Conservation (phyloP, 345 rosid species). For the Viola odorata region DNA sequence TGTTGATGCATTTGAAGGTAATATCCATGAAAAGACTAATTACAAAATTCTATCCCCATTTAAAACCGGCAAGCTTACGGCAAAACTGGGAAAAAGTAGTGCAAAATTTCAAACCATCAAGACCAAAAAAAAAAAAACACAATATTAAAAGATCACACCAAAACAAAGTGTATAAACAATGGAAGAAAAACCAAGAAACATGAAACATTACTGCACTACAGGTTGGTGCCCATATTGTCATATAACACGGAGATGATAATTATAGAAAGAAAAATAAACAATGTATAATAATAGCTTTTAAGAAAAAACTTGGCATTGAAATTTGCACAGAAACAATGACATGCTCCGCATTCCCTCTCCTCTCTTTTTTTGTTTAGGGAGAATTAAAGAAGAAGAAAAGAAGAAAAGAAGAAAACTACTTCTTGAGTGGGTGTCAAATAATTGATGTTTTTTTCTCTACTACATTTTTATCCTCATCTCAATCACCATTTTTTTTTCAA, state of each 20-base stretch:
- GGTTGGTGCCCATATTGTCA: conserved; percentile 5
- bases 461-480: conserved; percentile 2
- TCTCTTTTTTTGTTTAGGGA: neutral
- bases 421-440: conserved; percentile 28
- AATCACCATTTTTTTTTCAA: conserved; percentile 14
- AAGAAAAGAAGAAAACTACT: conserved; percentile 3
- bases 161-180: neutral
- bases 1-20: conserved; percentile 11
- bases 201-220: conserved; percentile 6
- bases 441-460: conserved; percentile 4
- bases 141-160: too few species aligned
- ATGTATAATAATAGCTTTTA: conserved; percentile 5
- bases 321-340: conserved; percentile 12
- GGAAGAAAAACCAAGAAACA: neutral
- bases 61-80: conserved; percentile 32
- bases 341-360: conserved; percentile 16
- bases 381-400: too few species aligned
- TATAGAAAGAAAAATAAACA: neutral
- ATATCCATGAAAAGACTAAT: conserved; percentile 22
- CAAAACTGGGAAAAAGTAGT: conserved; percentile 28
- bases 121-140: conserved; percentile 2
- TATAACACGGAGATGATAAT: neutral
- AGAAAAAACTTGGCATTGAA: conserved; percentile 17
- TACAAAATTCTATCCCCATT: conserved; percentile 12
- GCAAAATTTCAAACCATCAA: conserved; percentile 10